A percentile compares a stretch with the other conserved stretches of the same genome.
Conservation (phyloP, 106 monocot genomes). For the Acorus gramineus region DNA sequence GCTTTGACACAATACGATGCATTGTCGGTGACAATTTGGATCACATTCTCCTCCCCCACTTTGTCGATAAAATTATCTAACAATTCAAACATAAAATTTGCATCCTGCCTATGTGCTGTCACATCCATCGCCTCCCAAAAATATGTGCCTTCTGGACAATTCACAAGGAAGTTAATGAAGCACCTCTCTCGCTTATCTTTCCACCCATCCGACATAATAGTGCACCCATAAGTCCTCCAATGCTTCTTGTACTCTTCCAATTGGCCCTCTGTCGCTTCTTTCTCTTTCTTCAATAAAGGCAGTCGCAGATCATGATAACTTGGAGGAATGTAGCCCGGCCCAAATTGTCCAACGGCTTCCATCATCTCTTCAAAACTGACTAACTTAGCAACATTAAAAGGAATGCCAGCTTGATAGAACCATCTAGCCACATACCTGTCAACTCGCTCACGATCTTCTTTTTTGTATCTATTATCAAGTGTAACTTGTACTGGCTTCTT, state of each 20-base stretch:
- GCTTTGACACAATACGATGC: background rate
- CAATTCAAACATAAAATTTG: background rate
- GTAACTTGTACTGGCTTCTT: background rate
- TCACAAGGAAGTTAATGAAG: background rate
- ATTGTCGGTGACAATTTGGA: background rate
- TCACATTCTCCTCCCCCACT: background rate
- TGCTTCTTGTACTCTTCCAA: background rate
- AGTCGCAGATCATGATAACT: background rate
- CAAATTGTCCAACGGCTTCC: background rate
- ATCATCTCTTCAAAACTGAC: background rate
- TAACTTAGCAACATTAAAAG: background rate
- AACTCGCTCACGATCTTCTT: background rate
- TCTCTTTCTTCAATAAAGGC: background rate
- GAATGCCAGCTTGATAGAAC: background rate
- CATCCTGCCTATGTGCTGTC: background rate
- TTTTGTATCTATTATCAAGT: background rate
- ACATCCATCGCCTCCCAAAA: background rate
- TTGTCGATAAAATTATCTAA: background rate
- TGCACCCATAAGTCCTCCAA: background rate
- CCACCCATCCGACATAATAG: background rate
- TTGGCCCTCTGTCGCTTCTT: background rate
- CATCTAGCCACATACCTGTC: background rate
- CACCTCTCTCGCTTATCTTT: background rate
- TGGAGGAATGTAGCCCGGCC: background rate
- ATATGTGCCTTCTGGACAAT: background rate